A percentile compares a stretch with the other conserved stretches of the same genome.
Evolutionary conservation across 2,329 filamentous ascomycete species (phyloP).

Genomic region (Ascochyta lentis): DNA sequence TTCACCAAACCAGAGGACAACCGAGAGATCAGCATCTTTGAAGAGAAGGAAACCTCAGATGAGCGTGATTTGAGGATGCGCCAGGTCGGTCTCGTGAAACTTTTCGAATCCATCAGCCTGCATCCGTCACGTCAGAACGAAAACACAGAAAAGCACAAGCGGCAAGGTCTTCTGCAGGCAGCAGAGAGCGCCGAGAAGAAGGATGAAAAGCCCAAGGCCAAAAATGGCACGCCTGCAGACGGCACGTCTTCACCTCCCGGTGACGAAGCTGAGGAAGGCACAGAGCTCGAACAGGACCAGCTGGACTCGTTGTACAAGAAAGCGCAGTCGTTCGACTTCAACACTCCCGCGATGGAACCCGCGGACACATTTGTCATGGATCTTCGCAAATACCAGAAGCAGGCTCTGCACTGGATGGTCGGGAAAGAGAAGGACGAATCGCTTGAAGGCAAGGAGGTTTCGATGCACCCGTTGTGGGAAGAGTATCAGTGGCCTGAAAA

Average conservation of each 20-base stretch:
- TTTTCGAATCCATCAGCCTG: conserved; percentile 89
- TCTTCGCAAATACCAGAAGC: conserved; percentile 91
- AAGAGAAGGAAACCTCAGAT: conserved; percentile 83
- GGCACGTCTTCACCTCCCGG: conserved; percentile 62
- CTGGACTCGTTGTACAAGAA: conserved; percentile 94
- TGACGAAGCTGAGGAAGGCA: conserved; percentile 77
- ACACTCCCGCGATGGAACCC: conserved; percentile 85
- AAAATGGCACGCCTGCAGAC: conserved; percentile 58
- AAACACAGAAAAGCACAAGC: conserved; percentile 76
- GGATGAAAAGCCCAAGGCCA: conserved; percentile 53
- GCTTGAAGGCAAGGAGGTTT: conserved; percentile 70
- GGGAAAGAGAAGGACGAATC: conserved; percentile 85
- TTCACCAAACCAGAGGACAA: conserved; percentile 73
- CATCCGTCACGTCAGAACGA: conserved; percentile 77
- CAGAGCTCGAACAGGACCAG: conserved; percentile 93
- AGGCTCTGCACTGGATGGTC: conserved; percentile 96
- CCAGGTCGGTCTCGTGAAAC: conserved; percentile 84
- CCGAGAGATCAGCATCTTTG: conserved; percentile 75
- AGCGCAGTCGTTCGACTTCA: conserved; percentile 95
- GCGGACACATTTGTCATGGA: conserved; percentile 81
- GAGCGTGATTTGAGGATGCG: conserved; percentile 83
- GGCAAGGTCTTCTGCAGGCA: conserved; percentile 84
- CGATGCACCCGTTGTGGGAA: conserved; percentile 98
- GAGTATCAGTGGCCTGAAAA: conserved; percentile 89
- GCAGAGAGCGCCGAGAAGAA: conserved; percentile 84